Percentiles rank a stretch among this genome's conserved stretches.
These are phyloP conservation scores for Colletotrichum nymphaeae DNA, from an alignment of 2,329 filamentous ascomycete species.

Conservation along the genomic window DNA sequence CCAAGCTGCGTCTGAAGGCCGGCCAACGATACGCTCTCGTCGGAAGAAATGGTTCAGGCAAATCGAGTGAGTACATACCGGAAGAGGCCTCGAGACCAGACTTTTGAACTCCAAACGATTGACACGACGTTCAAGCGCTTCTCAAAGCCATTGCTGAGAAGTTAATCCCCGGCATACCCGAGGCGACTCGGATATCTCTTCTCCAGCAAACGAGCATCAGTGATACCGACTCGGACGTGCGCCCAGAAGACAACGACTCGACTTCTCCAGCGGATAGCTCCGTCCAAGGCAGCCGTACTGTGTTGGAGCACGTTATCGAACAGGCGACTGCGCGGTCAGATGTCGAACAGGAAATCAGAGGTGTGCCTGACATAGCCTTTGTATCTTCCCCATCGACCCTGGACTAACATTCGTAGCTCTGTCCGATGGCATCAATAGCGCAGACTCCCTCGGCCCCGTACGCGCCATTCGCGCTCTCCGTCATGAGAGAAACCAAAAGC, in stretches of 20 bases:
- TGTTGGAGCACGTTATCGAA: slow-evolving; percentile 77
- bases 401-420: slow-evolving; percentile 56
- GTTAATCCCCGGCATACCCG: slow-evolving; percentile 80
- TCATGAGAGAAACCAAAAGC: slow-evolving; percentile 70
- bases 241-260: not conserved
- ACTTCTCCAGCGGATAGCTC: slow-evolving; percentile 10
- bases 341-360: slow-evolving; percentile 69
- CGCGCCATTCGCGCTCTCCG: slow-evolving; percentile 70
- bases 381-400: not conserved
- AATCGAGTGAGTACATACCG: slow-evolving; percentile 70
- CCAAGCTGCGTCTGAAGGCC: slow-evolving; percentile 77
- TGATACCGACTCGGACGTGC: slow-evolving; percentile 42
- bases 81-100: not conserved
- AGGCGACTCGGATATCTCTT: slow-evolving; percentile 73
- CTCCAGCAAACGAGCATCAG: slow-evolving; percentile 73
- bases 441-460: slow-evolving; percentile 68
- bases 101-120: not conserved
- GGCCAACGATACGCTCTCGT: slow-evolving; percentile 82
- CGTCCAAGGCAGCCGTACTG: slow-evolving; percentile 48
- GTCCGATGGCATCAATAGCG: slow-evolving; percentile 69
- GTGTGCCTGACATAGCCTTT: slow-evolving; percentile 47
- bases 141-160: slow-evolving; percentile 82
- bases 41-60: slow-evolving; percentile 85
- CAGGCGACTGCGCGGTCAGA: slow-evolving; percentile 66
- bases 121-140: slow-evolving; percentile 60